A percentile compares a stretch with the other conserved stretches of the same genome.
These are phyloP conservation scores for Quercus aquifolioides DNA, from an alignment of 306 rosid genomes.

Conservation along the genomic window DNA sequence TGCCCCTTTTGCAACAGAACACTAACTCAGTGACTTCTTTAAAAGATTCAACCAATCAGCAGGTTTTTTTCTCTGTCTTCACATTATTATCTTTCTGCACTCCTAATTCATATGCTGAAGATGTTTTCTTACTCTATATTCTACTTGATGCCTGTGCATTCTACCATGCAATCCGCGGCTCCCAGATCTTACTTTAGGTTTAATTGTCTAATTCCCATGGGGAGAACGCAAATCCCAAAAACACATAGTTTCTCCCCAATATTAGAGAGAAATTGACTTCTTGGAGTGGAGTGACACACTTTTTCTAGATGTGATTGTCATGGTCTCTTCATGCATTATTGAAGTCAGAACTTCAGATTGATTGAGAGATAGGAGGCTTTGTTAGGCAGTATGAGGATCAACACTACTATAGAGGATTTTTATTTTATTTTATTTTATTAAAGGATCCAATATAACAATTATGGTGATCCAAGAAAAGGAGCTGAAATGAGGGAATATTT, in stretches of 20 bases:
- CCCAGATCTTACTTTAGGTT: not conserved
- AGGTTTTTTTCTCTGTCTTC: slow-evolving; percentile 37
- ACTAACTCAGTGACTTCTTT: slow-evolving; percentile 36
- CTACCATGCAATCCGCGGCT: not conserved
- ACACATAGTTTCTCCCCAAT: not conserved
- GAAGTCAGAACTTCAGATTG: not conserved
- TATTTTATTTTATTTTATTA: not conserved
- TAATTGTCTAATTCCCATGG: not conserved
- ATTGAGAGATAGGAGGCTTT: not conserved
- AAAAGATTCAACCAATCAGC: slow-evolving; percentile 58
- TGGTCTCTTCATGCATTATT: not conserved
- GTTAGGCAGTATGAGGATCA: not conserved
- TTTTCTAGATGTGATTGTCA: not conserved
- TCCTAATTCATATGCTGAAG: slow-evolving; percentile 1
- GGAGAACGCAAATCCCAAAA: not conserved
- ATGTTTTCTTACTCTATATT: slow-evolving; percentile 1
- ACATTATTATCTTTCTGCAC: not conserved
- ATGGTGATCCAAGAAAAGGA: not conserved
- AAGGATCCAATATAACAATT: not conserved
- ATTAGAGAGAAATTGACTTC: not conserved
- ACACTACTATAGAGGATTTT: not conserved
- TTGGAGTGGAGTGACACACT: not conserved
- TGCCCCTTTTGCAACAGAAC: slow-evolving; percentile 43
- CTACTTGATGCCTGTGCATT: slow-evolving; percentile 4
- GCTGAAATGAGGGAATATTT: not conserved